These are phyloP conservation scores for Xylaria arbuscula DNA, from an alignment of 2,329 filamentous ascomycete species.

Conservation along the genomic window DNA sequence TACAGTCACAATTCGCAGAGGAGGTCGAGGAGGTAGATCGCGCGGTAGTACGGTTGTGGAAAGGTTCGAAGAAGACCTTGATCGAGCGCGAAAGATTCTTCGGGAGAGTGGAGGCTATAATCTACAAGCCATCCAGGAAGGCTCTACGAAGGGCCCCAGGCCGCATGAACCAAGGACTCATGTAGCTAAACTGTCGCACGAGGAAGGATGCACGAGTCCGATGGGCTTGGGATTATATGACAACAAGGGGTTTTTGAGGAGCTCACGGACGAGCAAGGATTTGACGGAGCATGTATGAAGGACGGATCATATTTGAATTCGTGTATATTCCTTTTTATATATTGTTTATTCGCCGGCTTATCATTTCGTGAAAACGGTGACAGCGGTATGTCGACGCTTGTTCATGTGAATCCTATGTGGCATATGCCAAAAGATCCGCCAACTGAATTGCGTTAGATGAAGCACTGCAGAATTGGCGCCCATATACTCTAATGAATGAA, in stretches of 20 bases:
- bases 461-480: not conserved
- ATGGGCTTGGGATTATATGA: conserved; percentile 45
- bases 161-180: conserved; percentile 30
- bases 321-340: conserved; percentile 32
- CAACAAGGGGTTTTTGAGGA: conserved; percentile 44
- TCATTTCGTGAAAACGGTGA: conserved; percentile 24
- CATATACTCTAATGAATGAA: conserved; percentile 1
- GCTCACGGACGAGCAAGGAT: conserved; percentile 24
- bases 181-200: conserved; percentile 36
- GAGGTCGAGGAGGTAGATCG: conserved; percentile 18
- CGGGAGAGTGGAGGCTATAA: conserved; percentile 32
- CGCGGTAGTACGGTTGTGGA: conserved; percentile 41
- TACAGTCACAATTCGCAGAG: conserved; percentile 12
- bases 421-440: not conserved
- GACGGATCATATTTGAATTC: conserved; percentile 17
- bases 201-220: conserved; percentile 32
- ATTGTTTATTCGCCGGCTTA: conserved; percentile 31
- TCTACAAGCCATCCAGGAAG: conserved; percentile 23
- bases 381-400: not conserved
- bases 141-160: conserved; percentile 2
- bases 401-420: conserved; percentile 1
- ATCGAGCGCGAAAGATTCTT: conserved; percentile 30
- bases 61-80: conserved; percentile 38
- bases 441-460: conserved; percentile 31
- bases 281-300: conserved; percentile 11